phyloP scores from a whole-genome alignment of 495 filamentous ascomycete species.

The Tuber brumale region DNA sequence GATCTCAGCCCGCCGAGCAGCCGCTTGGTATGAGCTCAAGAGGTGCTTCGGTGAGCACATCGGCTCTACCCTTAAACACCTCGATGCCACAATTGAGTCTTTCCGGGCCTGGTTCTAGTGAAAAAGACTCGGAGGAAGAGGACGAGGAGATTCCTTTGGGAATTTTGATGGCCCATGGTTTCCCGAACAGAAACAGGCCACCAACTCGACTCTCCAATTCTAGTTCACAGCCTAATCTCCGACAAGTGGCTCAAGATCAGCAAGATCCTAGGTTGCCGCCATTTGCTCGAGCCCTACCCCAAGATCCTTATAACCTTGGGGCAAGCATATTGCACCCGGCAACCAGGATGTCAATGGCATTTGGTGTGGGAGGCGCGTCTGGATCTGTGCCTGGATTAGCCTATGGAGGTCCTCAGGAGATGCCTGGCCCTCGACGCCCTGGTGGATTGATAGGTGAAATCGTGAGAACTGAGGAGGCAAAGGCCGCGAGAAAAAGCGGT shows the following conservation, averaged over 20 bases:
- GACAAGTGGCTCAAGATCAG: constrained; percentile 44
- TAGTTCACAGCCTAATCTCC: constrained; percentile 59
- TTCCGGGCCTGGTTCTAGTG: constrained; percentile 40
- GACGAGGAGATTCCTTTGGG: constrained; percentile 85
- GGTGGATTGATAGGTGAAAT: constrained; percentile 90
- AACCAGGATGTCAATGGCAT: constrained; percentile 68
- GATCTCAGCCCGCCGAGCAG: constrained; percentile 52
- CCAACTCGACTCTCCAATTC: constrained; percentile 63
- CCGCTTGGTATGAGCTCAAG: constrained; percentile 39
- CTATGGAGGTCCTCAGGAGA: constrained; percentile 43
- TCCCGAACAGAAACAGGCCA: constrained; percentile 74
- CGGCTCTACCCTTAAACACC: constrained; percentile 46
- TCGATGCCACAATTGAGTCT: constrained; percentile 39
- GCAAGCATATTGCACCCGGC: constrained; percentile 68
- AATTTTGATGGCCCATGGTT: constrained; percentile 85
- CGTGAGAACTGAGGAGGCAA: constrained; percentile 49
- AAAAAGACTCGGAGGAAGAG: constrained; percentile 58
- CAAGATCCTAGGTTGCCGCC: constrained; percentile 56
- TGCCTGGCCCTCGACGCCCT: constrained; percentile 46
- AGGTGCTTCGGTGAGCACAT: constrained; percentile 52
- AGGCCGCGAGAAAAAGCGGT: constrained; percentile 36
- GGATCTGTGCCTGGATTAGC: constrained; percentile 45
- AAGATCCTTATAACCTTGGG: constrained; percentile 76
- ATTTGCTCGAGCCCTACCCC: constrained; percentile 80
- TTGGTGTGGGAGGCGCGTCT: constrained; percentile 58